Evolutionary conservation across 495 filamentous ascomycete genomes (phyloP).

Genomic region (Corynascus novoguineensis): DNA sequence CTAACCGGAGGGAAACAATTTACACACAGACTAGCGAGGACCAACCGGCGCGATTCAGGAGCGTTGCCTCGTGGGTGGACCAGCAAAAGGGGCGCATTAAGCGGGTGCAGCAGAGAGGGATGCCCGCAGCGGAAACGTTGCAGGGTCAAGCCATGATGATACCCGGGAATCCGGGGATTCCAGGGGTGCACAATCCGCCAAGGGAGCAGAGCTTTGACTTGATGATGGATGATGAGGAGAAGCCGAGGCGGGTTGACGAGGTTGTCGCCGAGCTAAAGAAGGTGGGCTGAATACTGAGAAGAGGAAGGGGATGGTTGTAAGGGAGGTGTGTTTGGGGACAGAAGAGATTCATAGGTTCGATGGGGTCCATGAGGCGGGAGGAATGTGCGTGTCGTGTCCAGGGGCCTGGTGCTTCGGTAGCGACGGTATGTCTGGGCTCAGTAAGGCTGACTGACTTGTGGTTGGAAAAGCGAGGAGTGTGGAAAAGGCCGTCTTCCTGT

Average conservation of each 20-base stretch:
- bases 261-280: not conserved
- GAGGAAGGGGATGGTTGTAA: not conserved
- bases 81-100: conserved; percentile 47
- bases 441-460: not conserved
- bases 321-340: not conserved
- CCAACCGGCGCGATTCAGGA: conserved; percentile 49
- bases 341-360: not conserved
- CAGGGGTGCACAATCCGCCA: conserved; percentile 31
- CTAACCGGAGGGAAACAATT: conserved; percentile 35
- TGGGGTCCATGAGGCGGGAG: not conserved
- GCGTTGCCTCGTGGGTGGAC: conserved; percentile 56
- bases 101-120: conserved; percentile 29
- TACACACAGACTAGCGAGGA: conserved; percentile 47
- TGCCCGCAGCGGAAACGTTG: conserved; percentile 1
- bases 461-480: not conserved
- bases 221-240: conserved; percentile 36
- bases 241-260: conserved; percentile 26
- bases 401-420: not conserved
- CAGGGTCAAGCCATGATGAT: not conserved
- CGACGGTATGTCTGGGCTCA: not conserved
- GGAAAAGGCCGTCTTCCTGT: not conserved
- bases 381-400: not conserved
- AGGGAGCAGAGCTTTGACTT: conserved; percentile 28
- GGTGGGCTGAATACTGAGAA: not conserved
- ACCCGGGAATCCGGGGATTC: conserved; percentile 27